Conservation (phyloP, 2,329 filamentous ascomycete species). For the Pseudopyricularia cyperi region DNA sequence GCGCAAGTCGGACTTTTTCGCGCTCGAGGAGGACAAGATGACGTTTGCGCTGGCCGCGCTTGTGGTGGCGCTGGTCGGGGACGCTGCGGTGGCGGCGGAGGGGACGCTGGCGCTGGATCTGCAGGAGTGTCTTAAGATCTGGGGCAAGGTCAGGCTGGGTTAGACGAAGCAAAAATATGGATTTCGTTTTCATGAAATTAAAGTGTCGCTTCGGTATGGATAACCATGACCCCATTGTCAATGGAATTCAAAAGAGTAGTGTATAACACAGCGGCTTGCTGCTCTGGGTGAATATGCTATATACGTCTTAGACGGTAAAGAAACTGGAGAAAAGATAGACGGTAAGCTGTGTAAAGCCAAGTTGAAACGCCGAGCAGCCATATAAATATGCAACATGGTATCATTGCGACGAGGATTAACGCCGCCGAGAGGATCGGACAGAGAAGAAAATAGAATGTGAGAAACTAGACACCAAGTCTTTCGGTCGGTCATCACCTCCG, state of each 20-base stretch:
- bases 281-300: neutral
- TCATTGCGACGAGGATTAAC: neutral
- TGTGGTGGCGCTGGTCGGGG: constrained; percentile 32
- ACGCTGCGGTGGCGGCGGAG: constrained; percentile 29
- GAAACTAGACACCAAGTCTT: neutral
- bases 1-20: constrained; percentile 27
- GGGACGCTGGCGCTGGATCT: constrained; percentile 36
- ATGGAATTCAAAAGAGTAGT: too few species aligned
- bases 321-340: neutral
- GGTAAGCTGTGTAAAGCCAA: neutral
- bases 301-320: neutral
- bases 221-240: too few species aligned
- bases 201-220: too few species aligned
- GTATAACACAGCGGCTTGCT: neutral
- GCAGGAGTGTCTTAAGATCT: constrained; percentile 40
- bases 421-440: neutral
- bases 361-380: neutral
- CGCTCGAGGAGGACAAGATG: constrained; percentile 22
- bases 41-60: constrained; percentile 34
- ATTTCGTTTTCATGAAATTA: too few species aligned
- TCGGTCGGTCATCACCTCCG: constrained; percentile 23
- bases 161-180: too few species aligned
- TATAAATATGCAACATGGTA: constrained; percentile 2
- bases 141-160: constrained; percentile 38
- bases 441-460: neutral